Percentiles rank a stretch among this genome's conserved stretches.
These are phyloP conservation scores for Immersiporthe knoxdaviesiana DNA, from an alignment of 2,329 filamentous ascomycete species.

Conservation along the genomic window DNA sequence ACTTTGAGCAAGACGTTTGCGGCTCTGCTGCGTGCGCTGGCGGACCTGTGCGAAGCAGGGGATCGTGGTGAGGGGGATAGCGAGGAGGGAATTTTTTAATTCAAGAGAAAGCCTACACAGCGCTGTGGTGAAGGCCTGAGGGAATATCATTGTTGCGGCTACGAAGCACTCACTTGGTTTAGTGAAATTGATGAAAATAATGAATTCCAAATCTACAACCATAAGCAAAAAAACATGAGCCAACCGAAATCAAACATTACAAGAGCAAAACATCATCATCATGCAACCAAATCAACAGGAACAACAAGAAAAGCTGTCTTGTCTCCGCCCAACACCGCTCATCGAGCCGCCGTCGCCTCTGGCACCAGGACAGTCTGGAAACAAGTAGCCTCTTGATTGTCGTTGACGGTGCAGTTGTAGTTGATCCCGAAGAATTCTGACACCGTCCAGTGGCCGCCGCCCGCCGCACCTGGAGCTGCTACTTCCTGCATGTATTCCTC, in stretches of 20 bases:
- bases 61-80: background rate
- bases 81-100: conserved; percentile 6
- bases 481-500: background rate
- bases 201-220: background rate
- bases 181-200: background rate
- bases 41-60: background rate
- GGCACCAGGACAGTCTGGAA: conserved; percentile 15
- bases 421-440: conserved; percentile 3
- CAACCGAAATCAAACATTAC: background rate
- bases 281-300: background rate
- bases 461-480: too few relatives aligned
- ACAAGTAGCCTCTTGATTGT: background rate
- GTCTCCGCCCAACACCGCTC: background rate
- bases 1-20: background rate
- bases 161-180: too few relatives aligned
- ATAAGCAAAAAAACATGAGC: background rate
- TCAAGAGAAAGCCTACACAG: background rate
- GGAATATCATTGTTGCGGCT: too few relatives aligned
- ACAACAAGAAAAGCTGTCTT: background rate
- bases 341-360: background rate
- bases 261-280: background rate
- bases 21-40: background rate
- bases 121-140: too few relatives aligned
- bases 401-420: conserved; percentile 7
- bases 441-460: conserved; percentile 5